Conservation (phyloP, 2,329 filamentous ascomycete genomes). For the Knufia petricola region DNA sequence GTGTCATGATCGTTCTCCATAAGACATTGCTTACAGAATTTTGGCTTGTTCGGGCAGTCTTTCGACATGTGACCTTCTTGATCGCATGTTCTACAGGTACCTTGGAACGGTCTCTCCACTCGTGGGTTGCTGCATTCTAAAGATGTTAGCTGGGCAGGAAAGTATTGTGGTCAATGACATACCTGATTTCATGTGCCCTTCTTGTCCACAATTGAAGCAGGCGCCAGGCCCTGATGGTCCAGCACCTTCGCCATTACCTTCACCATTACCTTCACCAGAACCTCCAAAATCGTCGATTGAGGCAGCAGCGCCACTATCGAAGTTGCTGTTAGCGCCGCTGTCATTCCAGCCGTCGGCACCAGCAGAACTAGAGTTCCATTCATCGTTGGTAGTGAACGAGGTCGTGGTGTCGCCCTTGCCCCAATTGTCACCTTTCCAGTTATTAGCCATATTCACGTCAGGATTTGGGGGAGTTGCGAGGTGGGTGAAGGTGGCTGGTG, state of each 20-base stretch:
- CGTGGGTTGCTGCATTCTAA: constrained; percentile 37
- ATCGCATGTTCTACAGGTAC: constrained; percentile 37
- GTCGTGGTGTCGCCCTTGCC: not conserved
- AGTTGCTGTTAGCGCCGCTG: not conserved
- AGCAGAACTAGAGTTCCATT: constrained; percentile 4
- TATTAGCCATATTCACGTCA: constrained; percentile 4
- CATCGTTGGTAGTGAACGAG: not conserved
- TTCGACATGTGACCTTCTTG: constrained; percentile 34
- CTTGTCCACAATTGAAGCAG: constrained; percentile 38
- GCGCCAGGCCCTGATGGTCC: constrained; percentile 19
- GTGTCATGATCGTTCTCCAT: constrained; percentile 39
- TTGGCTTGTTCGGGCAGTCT: constrained; percentile 36
- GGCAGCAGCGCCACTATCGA: not conserved
- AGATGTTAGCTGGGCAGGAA: constrained; percentile 32
- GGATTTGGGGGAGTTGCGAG: not conserved
- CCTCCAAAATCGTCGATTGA: not conserved
- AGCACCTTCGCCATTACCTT: not conserved
- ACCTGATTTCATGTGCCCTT: constrained; percentile 9
- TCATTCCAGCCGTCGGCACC: not conserved
- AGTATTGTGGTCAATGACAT: constrained; percentile 8
- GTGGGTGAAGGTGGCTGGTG: not conserved
- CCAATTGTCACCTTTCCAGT: not conserved
- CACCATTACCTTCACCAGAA: not conserved
- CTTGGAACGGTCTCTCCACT: constrained; percentile 31
- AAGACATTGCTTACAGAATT: constrained; percentile 39